Conservation (phyloP, 495 filamentous ascomycete species). For the Tuber microsphaerosporum region DNA sequence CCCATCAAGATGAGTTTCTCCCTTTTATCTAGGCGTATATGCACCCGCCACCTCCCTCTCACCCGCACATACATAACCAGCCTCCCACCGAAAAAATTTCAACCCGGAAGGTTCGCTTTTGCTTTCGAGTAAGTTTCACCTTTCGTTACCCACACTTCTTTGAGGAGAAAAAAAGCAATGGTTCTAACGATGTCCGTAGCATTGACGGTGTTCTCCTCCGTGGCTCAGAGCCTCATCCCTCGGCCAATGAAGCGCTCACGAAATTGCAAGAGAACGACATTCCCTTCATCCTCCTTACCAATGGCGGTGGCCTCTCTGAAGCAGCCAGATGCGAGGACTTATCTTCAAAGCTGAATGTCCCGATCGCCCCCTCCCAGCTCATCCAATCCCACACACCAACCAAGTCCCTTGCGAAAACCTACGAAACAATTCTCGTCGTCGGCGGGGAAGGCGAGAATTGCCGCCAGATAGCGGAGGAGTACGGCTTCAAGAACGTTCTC, state of each 20-base stretch:
- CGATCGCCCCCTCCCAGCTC: constrained; percentile 61
- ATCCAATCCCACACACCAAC: constrained; percentile 84
- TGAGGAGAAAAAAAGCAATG: background rate
- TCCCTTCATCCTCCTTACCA: constrained; percentile 80
- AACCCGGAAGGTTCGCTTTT: constrained; percentile 56
- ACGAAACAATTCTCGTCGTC: constrained; percentile 43
- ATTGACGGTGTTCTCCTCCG: constrained; percentile 97
- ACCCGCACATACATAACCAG: background rate
- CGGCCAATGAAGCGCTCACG: constrained; percentile 65
- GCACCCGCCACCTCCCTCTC: background rate
- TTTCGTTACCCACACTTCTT: background rate
- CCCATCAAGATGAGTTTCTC: background rate
- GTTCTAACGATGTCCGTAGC: constrained; percentile 45
- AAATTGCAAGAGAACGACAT: constrained; percentile 64
- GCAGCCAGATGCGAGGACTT: constrained; percentile 62
- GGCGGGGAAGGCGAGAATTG: constrained; percentile 74
- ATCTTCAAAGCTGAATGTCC: constrained; percentile 51
- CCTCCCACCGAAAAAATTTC: background rate
- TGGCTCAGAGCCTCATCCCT: constrained; percentile 68
- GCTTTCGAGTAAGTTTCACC: constrained; percentile 65
- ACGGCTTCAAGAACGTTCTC: constrained; percentile 79
- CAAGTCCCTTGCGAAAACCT: constrained; percentile 45
- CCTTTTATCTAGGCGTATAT: background rate
- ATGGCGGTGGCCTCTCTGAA: constrained; percentile 78
- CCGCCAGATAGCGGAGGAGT: constrained; percentile 66